phyloP scores from a whole-genome alignment of 345 rosid genomes.

The Populus euphratica region DNA sequence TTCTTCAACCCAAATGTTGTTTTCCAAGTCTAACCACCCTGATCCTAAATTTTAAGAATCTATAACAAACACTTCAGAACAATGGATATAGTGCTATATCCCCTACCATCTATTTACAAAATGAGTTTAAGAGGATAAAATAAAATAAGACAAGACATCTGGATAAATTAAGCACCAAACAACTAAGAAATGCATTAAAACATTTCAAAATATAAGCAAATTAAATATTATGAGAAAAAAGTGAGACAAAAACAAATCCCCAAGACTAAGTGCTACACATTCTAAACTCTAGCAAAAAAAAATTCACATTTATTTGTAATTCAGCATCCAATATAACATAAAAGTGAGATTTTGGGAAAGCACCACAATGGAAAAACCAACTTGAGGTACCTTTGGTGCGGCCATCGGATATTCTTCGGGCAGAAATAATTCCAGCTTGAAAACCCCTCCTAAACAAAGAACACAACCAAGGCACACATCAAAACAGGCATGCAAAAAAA shows the following conservation, averaged over 20 bases:
- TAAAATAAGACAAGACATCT: background rate
- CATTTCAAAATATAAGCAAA: background rate
- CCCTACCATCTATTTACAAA: background rate
- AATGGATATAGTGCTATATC: background rate
- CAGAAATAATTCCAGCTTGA: conserved; percentile 96
- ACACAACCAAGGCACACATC: conserved; percentile 12
- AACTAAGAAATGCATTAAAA: background rate
- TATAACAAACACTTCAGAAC: background rate
- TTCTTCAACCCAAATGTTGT: background rate
- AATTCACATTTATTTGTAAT: background rate
- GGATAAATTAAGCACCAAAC: background rate
- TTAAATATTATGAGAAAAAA: background rate
- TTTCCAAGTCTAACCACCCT: background rate
- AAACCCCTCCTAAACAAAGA: conserved; percentile 73
- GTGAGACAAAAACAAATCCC: background rate
- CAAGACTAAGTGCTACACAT: background rate
- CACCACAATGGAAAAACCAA: background rate
- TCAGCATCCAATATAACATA: background rate
- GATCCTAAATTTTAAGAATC: background rate
- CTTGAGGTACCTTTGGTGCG: conserved; percentile 78
- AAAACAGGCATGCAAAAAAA: background rate
- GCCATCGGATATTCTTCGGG: conserved; percentile 99
- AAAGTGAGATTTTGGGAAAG: background rate
- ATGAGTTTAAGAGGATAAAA: background rate
- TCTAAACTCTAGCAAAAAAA: background rate